A percentile compares a stretch with the other conserved stretches of the same genome.
Evolutionary conservation across 345 rosid genomes (phyloP).

Genomic region (Lepidium didymum): DNA sequence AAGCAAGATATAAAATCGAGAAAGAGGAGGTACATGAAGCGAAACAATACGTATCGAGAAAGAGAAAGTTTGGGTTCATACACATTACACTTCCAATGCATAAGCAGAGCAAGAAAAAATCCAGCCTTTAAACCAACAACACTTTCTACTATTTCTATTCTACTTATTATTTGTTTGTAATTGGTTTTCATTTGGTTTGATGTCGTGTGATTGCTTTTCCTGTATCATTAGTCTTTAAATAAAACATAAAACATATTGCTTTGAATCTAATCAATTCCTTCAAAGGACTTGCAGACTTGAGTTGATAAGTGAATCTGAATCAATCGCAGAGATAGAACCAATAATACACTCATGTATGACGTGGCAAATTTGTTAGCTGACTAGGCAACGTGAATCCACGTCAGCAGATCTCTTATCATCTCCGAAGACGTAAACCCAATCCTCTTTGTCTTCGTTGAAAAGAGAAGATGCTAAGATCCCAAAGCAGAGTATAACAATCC

Average conservation of each 20-base stretch:
- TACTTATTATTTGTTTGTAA: conserved; percentile 1
- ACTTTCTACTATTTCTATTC: not conserved
- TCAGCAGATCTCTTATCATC: conserved; percentile 34
- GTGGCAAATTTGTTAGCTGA: conserved; percentile 9
- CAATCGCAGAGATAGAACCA: not conserved
- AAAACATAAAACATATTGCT: not conserved
- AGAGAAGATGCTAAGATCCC: conserved; percentile 16
- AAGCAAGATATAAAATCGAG: conserved; percentile 54
- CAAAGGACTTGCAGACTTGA: not conserved
- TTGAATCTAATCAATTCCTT: not conserved
- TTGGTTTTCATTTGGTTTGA: conserved; percentile 13
- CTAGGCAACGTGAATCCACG: conserved; percentile 11
- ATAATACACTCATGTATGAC: not conserved
- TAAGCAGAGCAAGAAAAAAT: conserved; percentile 64
- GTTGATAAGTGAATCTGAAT: not conserved
- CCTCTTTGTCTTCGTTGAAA: conserved; percentile 19
- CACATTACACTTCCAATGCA: conserved; percentile 74
- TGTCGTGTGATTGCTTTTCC: conserved; percentile 4
- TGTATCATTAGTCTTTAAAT: not conserved
- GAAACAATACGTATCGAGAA: conserved; percentile 42
- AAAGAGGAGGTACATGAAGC: conserved; percentile 36
- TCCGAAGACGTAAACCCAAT: conserved; percentile 14
- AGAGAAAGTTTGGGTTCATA: conserved; percentile 85
- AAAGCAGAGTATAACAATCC: conserved; percentile 4
- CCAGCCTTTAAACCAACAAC: conserved; percentile 25